Conservation (phyloP, 352 stramenopile species). For the Phytophthora aleatoria region DNA sequence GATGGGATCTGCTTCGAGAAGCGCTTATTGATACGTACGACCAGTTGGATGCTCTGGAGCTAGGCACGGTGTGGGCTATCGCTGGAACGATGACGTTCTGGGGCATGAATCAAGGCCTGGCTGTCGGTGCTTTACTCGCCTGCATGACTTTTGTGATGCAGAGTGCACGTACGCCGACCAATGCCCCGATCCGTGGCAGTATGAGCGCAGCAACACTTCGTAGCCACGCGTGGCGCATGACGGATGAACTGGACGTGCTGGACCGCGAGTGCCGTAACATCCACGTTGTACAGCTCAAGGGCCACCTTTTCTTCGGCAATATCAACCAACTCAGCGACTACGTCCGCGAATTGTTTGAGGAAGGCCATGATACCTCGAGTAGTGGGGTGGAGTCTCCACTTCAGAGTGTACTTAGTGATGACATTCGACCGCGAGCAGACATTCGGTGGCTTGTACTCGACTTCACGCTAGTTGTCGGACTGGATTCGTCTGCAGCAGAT, state of each 20-base stretch:
- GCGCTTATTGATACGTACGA: slow-evolving; percentile 88
- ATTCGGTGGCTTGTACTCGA: slow-evolving; percentile 87
- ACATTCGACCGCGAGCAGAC: slow-evolving; percentile 22
- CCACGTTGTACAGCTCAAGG: slow-evolving; percentile 78
- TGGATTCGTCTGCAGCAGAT: slow-evolving; percentile 88
- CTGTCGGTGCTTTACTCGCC: slow-evolving; percentile 86
- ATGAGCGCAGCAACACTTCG: slow-evolving; percentile 92
- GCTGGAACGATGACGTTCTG: slow-evolving; percentile 91
- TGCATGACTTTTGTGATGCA: slow-evolving; percentile 92
- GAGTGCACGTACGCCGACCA: slow-evolving; percentile 79
- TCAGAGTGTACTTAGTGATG: slow-evolving; percentile 25
- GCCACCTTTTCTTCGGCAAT: slow-evolving; percentile 92
- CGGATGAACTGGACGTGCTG: slow-evolving; percentile 82
- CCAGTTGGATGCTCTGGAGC: slow-evolving; percentile 91
- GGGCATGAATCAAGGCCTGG: slow-evolving; percentile 92
- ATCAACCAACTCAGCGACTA: slow-evolving; percentile 90
- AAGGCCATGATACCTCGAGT: slow-evolving; percentile 8
- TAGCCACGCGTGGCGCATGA: slow-evolving; percentile 74
- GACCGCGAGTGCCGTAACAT: slow-evolving; percentile 82
- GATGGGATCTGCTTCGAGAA: slow-evolving; percentile 90
- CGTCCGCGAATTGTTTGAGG: slow-evolving; percentile 75
- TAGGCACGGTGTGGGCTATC: slow-evolving; percentile 91
- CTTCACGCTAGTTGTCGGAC: slow-evolving; percentile 91
- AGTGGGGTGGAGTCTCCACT: slow-evolving; percentile 20
- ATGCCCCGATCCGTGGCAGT: slow-evolving; percentile 88